Conservation (phyloP, 352 stramenopile genomes). For the Phytophthora macrochlamydospora region DNA sequence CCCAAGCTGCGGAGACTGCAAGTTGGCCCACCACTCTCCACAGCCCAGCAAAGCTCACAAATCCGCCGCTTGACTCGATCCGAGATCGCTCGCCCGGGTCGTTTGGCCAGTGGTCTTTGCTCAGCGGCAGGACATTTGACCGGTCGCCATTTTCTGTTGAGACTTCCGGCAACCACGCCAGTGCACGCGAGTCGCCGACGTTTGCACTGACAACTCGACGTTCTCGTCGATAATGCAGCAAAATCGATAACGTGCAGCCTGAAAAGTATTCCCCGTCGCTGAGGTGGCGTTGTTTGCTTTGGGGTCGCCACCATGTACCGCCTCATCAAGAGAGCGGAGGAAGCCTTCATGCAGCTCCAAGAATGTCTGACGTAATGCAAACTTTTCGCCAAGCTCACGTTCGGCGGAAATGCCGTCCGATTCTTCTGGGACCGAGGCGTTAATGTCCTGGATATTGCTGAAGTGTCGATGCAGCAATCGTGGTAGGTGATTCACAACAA, state of each 20-base stretch:
- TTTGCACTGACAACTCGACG: conserved; percentile 71
- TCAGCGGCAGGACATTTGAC: conserved; percentile 32
- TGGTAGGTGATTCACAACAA: conserved; percentile 57
- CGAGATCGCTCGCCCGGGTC: conserved; percentile 46
- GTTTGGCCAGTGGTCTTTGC: conserved; percentile 72
- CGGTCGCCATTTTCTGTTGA: conserved; percentile 1
- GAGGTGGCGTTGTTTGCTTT: conserved; percentile 16
- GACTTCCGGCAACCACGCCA: conserved; percentile 43
- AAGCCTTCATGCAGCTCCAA: conserved; percentile 72
- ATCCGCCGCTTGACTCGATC: conserved; percentile 81
- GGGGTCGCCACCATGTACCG: conserved; percentile 4
- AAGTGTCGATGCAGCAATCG: conserved; percentile 41
- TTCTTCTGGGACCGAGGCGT: background rate
- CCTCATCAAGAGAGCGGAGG: conserved; percentile 33
- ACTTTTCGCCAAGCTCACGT: conserved; percentile 48
- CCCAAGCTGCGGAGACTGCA: conserved; percentile 93
- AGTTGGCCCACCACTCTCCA: conserved; percentile 92
- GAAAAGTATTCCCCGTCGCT: conserved; percentile 59
- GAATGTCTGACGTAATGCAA: conserved; percentile 76
- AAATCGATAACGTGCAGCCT: conserved; percentile 81
- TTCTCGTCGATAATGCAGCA: conserved; percentile 67
- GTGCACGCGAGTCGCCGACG: conserved; percentile 85
- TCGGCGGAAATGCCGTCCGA: conserved; percentile 14
- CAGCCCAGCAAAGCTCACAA: conserved; percentile 69
- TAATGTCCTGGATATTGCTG: conserved; percentile 7